Evolutionary conservation across 768 basidiomycete genomes (phyloP).

Genomic region (Crepidotus variabilis): DNA sequence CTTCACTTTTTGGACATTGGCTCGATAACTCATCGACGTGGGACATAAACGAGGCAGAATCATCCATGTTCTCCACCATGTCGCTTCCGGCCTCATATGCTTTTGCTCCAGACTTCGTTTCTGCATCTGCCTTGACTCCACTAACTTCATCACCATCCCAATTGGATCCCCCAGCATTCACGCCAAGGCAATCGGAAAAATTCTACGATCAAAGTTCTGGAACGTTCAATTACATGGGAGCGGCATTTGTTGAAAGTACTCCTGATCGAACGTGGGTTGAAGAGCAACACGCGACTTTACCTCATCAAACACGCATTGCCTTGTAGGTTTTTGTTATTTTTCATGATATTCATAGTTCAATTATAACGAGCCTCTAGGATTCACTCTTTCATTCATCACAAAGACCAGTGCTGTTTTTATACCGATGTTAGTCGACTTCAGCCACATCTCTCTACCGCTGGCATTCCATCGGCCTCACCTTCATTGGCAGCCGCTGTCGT

Average conservation of each 20-base stretch:
- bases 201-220: neutral
- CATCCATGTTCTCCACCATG: neutral
- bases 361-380: constrained; percentile 29
- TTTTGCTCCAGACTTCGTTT: neutral
- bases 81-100: neutral
- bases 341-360: neutral
- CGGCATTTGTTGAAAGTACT: neutral
- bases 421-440: constrained; percentile 43
- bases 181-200: neutral
- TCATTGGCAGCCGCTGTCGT: constrained; percentile 61
- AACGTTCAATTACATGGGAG: neutral
- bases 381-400: constrained; percentile 51
- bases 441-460: constrained; percentile 22
- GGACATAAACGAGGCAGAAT: neutral
- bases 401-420: constrained; percentile 58
- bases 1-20: neutral
- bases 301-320: constrained; percentile 26
- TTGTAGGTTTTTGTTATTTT: constrained; percentile 29
- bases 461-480: constrained; percentile 25
- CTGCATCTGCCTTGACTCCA: neutral
- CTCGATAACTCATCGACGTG: neutral
- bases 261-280: neutral
- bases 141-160: neutral
- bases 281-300: neutral
- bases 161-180: neutral